Evolutionary conservation across 768 basidiomycete genomes (phyloP).

Genomic region (Sporobolomyces pararoseus): DNA sequence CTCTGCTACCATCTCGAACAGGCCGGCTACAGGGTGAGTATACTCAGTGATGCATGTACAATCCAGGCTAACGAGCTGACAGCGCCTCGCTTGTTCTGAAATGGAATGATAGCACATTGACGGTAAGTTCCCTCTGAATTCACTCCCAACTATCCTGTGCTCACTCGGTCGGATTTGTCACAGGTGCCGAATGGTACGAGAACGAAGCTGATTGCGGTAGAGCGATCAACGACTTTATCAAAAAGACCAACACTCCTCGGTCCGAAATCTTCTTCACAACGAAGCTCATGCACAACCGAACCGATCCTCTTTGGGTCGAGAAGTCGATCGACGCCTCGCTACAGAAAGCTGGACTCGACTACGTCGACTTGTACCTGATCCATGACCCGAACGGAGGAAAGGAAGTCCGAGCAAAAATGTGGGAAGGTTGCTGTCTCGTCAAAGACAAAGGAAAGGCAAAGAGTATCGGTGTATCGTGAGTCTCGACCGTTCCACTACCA

Average conservation of each 20-base stretch:
- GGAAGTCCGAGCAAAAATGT: constrained; percentile 59
- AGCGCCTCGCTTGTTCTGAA: no score
- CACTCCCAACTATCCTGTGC: no score
- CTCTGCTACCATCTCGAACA: constrained; percentile 45
- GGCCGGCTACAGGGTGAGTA: constrained; percentile 59
- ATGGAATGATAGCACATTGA: constrained; percentile 26
- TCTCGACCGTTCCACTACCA: background rate
- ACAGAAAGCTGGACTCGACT: constrained; percentile 57
- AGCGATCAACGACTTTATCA: constrained; percentile 60
- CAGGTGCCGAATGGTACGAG: constrained; percentile 53
- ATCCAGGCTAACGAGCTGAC: constrained; percentile 2
- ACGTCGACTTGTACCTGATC: constrained; percentile 67
- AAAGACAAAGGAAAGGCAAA: constrained; percentile 60
- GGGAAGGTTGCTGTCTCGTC: constrained; percentile 64
- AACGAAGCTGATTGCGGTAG: constrained; percentile 65
- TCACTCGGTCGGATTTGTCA: no score
- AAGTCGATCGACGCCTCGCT: constrained; percentile 59
- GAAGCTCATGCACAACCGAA: constrained; percentile 54
- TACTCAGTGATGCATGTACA: background rate
- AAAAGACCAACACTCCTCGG: constrained; percentile 55
- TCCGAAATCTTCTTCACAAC: constrained; percentile 66
- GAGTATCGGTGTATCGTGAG: constrained; percentile 60
- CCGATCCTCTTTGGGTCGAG: constrained; percentile 52
- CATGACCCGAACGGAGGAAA: constrained; percentile 66
- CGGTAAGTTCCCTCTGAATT: background rate